Percentiles rank a stretch among this genome's conserved stretches.
Evolutionary conservation across 1,139 yeast genomes (phyloP).

Genomic region (Candida neerlandica): DNA sequence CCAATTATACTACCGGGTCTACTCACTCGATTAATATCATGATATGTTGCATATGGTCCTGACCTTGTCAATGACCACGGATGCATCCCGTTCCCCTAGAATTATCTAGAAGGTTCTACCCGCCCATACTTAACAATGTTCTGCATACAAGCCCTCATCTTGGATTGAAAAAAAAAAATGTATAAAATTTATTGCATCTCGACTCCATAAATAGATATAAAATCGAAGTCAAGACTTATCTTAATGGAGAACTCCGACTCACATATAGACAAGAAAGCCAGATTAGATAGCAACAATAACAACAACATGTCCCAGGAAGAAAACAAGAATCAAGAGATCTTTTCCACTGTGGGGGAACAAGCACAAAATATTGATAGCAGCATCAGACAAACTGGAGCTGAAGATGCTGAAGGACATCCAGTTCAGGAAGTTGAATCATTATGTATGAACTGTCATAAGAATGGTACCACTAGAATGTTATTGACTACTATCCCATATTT

Average conservation of each 20-base stretch:
- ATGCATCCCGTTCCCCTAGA: not conserved
- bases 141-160: constrained; percentile 3
- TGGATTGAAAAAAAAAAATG: constrained; percentile 6
- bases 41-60: not conserved
- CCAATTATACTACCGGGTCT: too few species aligned
- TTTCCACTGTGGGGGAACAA: constrained; percentile 61
- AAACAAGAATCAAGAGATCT: constrained; percentile 41
- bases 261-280: constrained; percentile 20
- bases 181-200: not conserved
- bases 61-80: not conserved
- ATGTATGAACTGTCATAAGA: constrained; percentile 92
- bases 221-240: not conserved
- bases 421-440: constrained; percentile 93
- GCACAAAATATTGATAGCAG: constrained; percentile 42
- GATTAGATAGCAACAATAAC: constrained; percentile 10
- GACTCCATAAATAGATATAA: not conserved
- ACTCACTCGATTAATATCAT: not conserved
- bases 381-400: constrained; percentile 56
- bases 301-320: constrained; percentile 11
- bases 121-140: not conserved
- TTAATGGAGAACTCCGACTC: constrained; percentile 9
- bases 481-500: constrained; percentile 91
- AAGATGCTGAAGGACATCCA: constrained; percentile 91
- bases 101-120: constrained; percentile 1
- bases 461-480: constrained; percentile 80